Percentiles rank a stretch among this genome's conserved stretches.
These are phyloP conservation scores for Aphanomyces stellatus DNA, from an alignment of 352 stramenopile genomes.

Conservation along the genomic window DNA sequence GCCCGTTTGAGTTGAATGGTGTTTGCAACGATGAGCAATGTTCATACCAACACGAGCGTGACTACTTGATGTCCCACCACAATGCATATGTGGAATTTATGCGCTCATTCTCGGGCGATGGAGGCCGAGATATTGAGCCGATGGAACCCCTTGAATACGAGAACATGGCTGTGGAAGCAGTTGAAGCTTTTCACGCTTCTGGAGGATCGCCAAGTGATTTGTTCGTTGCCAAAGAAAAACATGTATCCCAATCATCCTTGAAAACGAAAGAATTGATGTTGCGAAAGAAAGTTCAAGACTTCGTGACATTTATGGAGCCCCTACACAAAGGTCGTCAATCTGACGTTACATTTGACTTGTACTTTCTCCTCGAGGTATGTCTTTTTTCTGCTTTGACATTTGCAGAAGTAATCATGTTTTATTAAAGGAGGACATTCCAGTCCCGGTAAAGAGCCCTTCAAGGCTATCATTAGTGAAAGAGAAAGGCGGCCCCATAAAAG, in stretches of 20 bases:
- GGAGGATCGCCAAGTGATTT: neutral
- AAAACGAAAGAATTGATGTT: neutral
- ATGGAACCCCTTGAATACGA: neutral
- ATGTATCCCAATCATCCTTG: neutral
- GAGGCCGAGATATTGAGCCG: neutral
- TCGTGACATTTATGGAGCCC: neutral
- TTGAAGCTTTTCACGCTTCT: neutral
- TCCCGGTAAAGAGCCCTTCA: neutral
- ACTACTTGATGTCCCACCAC: neutral
- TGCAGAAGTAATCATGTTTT: too few relatives aligned
- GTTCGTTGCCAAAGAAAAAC: neutral
- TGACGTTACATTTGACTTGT: too few relatives aligned
- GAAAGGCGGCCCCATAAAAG: too few relatives aligned
- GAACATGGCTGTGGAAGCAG: neutral
- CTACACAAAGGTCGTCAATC: too few relatives aligned
- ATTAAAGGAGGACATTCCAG: neutral
- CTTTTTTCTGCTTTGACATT: neutral
- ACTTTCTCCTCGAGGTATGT: neutral
- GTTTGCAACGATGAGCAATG: slow-evolving; percentile 18
- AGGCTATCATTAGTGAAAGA: too few relatives aligned
- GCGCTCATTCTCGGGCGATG: neutral
- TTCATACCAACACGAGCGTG: slow-evolving; percentile 17
- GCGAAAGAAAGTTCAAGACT: neutral
- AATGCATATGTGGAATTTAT: neutral
- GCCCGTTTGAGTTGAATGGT: slow-evolving; percentile 15